Evolutionary conservation across 768 basidiomycete genomes (phyloP), one percentile per base, ranked within the genome.

Genomic region (Agaricus blazei): DNA sequence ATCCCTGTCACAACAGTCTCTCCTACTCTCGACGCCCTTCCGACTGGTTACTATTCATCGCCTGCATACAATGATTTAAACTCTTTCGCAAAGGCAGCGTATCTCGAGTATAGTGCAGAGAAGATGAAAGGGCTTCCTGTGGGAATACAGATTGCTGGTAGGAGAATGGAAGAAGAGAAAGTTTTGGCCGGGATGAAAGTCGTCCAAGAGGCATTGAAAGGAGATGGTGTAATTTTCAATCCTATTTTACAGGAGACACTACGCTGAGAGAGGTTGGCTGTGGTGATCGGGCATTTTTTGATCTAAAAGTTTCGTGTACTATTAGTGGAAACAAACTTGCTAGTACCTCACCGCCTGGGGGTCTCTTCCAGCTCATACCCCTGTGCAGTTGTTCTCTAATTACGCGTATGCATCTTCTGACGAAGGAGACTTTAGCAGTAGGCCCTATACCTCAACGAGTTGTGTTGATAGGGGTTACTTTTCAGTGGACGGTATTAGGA

Each of bases 141-240:
- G 1, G 84, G 85, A 1, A 79, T 88, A 9, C 86, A 89, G 64
- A 66, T 89, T 31, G 75, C 81, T 1, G 85, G 85, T 1, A 69
- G 76, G 44, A 70, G 82, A 41, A 73, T 87, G 40, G 83, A 87
- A 64, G 88, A 90, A 67, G 88, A 90, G 68, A 83, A 83, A 62
- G 86, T 87, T 2, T 59, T 89, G 6, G 80, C 83, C 62, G 85
- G 81, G 2, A 87, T 88, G 82, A 79, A 80, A 61, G 73, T 88
- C 26, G 68, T 76, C 19, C 72, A 76, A 61, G 65, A 57, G 40
- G 70, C 74, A 2, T 61, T 78, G 59, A 61, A 60, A 37, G 51
- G 34, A 11, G 34, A 15, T 19, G 51, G 43, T 31, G 43, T 36
- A 7, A 28, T 52, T 24, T 45, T 52, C 34, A 42, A 52, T 44